These are phyloP conservation scores for Lotmaria passim DNA, from an alignment of 208 protist species.

Conservation along the genomic window DNA sequence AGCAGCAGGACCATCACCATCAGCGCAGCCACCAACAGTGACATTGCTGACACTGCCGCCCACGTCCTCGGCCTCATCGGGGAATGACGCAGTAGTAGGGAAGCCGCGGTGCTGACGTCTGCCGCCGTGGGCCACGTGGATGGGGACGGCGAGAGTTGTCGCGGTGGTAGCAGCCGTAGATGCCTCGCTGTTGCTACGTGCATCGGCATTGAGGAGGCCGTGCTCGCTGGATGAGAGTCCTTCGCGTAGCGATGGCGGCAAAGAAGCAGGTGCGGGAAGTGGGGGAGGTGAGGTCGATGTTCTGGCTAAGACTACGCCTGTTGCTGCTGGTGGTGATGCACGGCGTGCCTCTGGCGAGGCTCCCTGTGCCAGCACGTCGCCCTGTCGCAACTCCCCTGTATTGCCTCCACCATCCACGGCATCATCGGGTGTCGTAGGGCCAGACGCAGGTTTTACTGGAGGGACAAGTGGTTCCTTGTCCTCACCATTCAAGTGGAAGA, in stretches of 20 bases:
- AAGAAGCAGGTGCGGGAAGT: background rate
- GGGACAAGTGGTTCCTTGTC: background rate
- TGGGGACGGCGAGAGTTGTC: constrained; percentile 1
- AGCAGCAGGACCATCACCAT: no score
- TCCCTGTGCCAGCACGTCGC: no score
- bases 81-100: background rate
- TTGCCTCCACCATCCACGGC: background rate
- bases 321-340: background rate
- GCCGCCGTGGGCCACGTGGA: background rate
- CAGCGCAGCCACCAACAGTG: background rate
- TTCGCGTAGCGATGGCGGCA: background rate
- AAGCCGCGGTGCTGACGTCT: background rate
- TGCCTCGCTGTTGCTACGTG: constrained; percentile 1
- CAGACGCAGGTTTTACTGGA: background rate
- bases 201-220: background rate
- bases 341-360: background rate
- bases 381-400: no score
- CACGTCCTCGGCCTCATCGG: background rate
- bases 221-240: background rate
- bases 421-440: background rate
- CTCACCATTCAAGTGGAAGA: constrained; percentile 4
- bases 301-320: no score
- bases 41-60: background rate
- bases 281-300: no score
- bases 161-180: background rate